Evolutionary conservation across 768 basidiomycete species (phyloP).

Genomic region (Mycena maculata): DNA sequence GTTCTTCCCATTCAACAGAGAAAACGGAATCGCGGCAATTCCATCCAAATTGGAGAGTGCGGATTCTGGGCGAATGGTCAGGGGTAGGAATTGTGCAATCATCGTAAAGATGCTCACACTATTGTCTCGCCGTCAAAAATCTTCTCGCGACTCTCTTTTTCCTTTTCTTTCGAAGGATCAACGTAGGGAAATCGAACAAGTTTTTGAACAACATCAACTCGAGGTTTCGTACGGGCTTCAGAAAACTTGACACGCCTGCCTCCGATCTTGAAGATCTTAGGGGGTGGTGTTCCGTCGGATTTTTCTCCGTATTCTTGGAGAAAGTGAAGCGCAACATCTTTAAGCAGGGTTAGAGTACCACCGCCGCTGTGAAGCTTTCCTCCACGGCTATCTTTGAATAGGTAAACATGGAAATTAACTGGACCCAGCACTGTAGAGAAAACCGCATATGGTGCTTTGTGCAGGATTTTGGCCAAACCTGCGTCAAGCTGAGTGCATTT

Average conservation of each 20-base stretch:
- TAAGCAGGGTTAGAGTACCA: constrained; percentile 63
- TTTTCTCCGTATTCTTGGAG: constrained; percentile 53
- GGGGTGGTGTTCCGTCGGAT: constrained; percentile 9
- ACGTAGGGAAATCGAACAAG: constrained; percentile 53
- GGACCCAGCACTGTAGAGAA: constrained; percentile 38
- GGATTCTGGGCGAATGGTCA: constrained; percentile 35
- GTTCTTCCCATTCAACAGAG: constrained; percentile 69
- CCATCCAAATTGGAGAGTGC: constrained; percentile 69
- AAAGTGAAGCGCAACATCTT: constrained; percentile 53
- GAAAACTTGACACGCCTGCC: constrained; percentile 49
- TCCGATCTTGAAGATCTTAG: constrained; percentile 41
- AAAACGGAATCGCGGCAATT: constrained; percentile 66
- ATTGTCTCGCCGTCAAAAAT: constrained; percentile 41
- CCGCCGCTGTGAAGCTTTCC: constrained; percentile 50
- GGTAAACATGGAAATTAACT: constrained; percentile 66
- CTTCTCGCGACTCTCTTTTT: constrained; percentile 45
- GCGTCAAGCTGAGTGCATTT: constrained; percentile 23
- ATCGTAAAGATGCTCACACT: not conserved
- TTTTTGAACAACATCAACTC: constrained; percentile 52
- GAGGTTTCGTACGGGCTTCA: constrained; percentile 41
- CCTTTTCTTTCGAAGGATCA: constrained; percentile 54
- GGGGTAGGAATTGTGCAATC: not conserved
- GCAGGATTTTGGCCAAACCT: constrained; percentile 58
- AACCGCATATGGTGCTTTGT: constrained; percentile 52
- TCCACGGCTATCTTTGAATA: constrained; percentile 53